Evolutionary conservation across 768 basidiomycete species (phyloP), one percentile per base, ranked within the genome.

Genomic region (Nevesoporus exiguus): DNA sequence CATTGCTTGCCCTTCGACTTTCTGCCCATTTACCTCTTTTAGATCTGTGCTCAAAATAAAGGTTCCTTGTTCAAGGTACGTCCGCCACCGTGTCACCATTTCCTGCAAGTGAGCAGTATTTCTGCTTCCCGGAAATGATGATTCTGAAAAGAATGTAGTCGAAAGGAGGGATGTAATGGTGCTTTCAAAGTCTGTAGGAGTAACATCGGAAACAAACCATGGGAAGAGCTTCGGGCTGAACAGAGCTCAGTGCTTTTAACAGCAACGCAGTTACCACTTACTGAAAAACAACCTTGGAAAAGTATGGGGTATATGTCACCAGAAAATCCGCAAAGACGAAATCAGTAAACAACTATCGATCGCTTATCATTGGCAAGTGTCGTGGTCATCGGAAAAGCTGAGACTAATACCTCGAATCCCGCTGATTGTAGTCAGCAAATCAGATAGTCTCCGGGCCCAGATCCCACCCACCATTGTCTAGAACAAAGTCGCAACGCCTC

Each of bases 151-250:
- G 76, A 95, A 93, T 10, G 82, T 73, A 2, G 67, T 29, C 2
- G 81, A 75, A 41, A 86, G 77, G 1, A 94, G 75, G 7, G 76
- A 76, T 2, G 67, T 49, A 52, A 95, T 78, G 0, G 83, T 80
- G 46, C 74, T 69, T 24, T 67, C 61, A 69, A 97, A 97, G 69
- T 99, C 96, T 24, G 78, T 73, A 1, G 96, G 94, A 5, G 90
- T 89, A 25, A 95, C 93, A 67, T 97, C 93, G 11, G 90, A 93
- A 43, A 98, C 95, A 66, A 98, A 99, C 94, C 96, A 99, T 0
- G 95, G 95, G 48, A 98, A 88, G 9, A 89, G 75, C 69, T 99
- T 98, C 0, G 94, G 91, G 73, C 94, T 96, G 50, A 17, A 51
- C 19, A 43, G 40, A 36, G 21, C 44, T 67, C 9, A 71, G 51